Evolutionary conservation across 2,329 filamentous ascomycete genomes (phyloP).

Genomic region (Cucurbitaria berberidis): DNA sequence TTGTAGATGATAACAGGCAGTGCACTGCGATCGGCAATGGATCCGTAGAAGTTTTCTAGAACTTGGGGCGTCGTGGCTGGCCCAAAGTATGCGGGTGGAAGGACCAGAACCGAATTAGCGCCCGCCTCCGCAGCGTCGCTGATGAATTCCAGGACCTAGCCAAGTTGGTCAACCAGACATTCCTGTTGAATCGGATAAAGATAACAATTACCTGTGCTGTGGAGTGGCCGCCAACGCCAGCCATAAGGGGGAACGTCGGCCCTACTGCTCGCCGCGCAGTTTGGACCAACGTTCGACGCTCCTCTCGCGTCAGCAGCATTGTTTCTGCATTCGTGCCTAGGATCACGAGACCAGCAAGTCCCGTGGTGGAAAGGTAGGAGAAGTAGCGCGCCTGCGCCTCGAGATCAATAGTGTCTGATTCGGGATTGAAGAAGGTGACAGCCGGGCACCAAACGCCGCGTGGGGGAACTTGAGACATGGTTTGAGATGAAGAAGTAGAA

Average conservation of each 20-base stretch:
- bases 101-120: conserved; percentile 49
- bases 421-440: conserved; percentile 51
- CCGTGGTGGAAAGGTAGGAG: conserved; percentile 49
- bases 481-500: background rate
- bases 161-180: background rate
- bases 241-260: conserved; percentile 50
- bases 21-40: conserved; percentile 62
- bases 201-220: conserved; percentile 44
- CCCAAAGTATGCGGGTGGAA: conserved; percentile 53
- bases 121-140: conserved; percentile 47
- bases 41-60: conserved; percentile 50
- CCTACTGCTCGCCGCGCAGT: conserved; percentile 48
- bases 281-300: conserved; percentile 47
- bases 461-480: conserved; percentile 21
- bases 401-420: conserved; percentile 47
- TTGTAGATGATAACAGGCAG: conserved; percentile 74
- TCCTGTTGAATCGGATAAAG: background rate
- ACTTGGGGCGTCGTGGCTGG: conserved; percentile 49
- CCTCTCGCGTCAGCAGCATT: conserved; percentile 50
- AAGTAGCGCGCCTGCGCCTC: conserved; percentile 50
- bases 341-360: conserved; percentile 51
- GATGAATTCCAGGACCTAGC: conserved; percentile 41
- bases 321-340: conserved; percentile 52
- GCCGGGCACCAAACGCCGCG: conserved; percentile 42
- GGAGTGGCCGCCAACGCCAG: conserved; percentile 49